Conservation (phyloP, 2,329 filamentous ascomycete species). For the Colletotrichum musae region DNA sequence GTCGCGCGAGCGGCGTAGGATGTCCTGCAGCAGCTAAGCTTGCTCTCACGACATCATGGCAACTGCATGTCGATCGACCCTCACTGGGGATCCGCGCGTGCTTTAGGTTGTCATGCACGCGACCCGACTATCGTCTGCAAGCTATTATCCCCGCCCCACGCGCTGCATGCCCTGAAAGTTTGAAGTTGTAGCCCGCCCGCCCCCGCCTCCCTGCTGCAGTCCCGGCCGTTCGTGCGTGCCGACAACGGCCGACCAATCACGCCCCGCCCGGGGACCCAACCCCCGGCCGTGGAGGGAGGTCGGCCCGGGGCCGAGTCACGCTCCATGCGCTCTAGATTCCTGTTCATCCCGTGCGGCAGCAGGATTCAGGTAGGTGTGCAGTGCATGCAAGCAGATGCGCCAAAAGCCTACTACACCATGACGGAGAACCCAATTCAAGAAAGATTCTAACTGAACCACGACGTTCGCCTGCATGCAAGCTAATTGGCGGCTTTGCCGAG, state of each 20-base stretch:
- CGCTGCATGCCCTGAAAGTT: slow-evolving; percentile 8
- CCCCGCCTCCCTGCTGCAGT: slow-evolving; percentile 24
- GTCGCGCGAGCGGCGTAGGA: too few species aligned
- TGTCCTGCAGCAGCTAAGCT: slow-evolving; percentile 2
- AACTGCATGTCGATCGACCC: background rate
- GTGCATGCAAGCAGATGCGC: too few species aligned
- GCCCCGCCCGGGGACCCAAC: background rate
- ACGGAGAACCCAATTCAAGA: too few species aligned
- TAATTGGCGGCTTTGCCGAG: background rate
- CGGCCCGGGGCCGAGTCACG: slow-evolving; percentile 20
- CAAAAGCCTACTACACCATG: too few species aligned
- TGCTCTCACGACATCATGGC: slow-evolving; percentile 2
- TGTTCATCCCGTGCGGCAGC: slow-evolving; percentile 15
- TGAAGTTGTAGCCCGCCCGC: background rate
- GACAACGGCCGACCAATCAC: slow-evolving; percentile 12
- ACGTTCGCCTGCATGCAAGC: background rate
- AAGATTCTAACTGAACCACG: too few species aligned
- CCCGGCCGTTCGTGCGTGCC: slow-evolving; percentile 10
- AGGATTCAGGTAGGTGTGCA: slow-evolving; percentile 22
- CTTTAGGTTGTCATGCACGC: slow-evolving; percentile 19
- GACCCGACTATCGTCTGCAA: slow-evolving; percentile 18
- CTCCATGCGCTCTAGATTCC: background rate
- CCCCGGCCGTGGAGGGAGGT: slow-evolving; percentile 10
- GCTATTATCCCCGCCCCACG: slow-evolving; percentile 16
- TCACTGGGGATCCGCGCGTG: slow-evolving; percentile 9